phyloP scores from a whole-genome alignment of 116 monocot genomes.

The Posidonia oceanica region DNA sequence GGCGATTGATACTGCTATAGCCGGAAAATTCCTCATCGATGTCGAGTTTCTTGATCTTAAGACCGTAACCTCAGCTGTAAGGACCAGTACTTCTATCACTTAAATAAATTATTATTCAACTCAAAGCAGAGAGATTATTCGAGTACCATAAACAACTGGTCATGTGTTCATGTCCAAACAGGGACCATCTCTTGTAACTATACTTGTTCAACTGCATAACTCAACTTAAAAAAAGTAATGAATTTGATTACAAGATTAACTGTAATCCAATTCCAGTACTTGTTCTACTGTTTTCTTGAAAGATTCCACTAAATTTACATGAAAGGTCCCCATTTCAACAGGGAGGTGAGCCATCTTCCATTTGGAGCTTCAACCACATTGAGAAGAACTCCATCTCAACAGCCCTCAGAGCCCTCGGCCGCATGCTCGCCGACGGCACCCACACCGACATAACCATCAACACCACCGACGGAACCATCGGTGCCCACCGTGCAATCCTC shows the following conservation, averaged over 20 bases:
- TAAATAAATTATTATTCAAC: too few relatives aligned
- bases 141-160: too few relatives aligned
- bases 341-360: conserved; percentile 20
- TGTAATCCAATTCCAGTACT: too few relatives aligned
- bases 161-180: too few relatives aligned
- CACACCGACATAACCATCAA: conserved; percentile 35
- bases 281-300: too few relatives aligned
- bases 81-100: not conserved
- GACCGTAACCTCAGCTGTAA: conserved; percentile 41
- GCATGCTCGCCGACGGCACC: conserved; percentile 27
- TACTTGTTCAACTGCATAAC: too few relatives aligned
- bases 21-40: conserved; percentile 76
- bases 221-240: too few relatives aligned
- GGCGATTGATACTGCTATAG: conserved; percentile 52
- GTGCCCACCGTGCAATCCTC: conserved; percentile 36
- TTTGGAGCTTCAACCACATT: conserved; percentile 20
- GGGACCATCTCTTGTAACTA: too few relatives aligned
- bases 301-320: too few relatives aligned
- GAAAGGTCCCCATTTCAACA: not conserved
- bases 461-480: conserved; percentile 14
- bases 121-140: too few relatives aligned
- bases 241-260: too few relatives aligned
- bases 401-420: conserved; percentile 15
- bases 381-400: conserved; percentile 7
- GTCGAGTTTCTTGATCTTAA: conserved; percentile 93